Evolutionary conservation across 192 early-diverging fungal species (phyloP).

Genomic region (Linnemannia exigua): DNA sequence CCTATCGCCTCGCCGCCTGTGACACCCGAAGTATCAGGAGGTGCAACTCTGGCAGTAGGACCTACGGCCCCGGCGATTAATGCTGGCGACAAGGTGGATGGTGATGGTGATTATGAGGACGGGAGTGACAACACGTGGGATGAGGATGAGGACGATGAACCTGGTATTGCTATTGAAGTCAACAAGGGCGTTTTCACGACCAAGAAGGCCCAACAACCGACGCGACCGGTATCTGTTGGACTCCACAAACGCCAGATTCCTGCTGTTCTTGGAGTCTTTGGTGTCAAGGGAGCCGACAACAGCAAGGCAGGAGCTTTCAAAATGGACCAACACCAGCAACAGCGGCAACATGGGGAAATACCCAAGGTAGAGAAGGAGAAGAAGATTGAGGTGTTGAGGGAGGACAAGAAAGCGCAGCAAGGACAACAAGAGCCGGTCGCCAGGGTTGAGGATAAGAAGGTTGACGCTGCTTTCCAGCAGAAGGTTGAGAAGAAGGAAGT

Average conservation of each 20-base stretch:
- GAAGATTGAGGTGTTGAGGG: too few species aligned
- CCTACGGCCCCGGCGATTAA: too few species aligned
- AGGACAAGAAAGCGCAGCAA: neutral
- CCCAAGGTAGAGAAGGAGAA: neutral
- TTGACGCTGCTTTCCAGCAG: neutral
- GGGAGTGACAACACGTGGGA: neutral
- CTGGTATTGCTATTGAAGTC: too few species aligned
- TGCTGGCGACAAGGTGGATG: neutral
- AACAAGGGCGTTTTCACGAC: too few species aligned
- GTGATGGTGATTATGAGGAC: neutral
- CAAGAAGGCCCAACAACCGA: too few species aligned
- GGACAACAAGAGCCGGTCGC: neutral
- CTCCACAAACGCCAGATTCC: neutral
- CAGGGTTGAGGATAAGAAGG: neutral
- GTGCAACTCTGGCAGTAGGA: too few species aligned
- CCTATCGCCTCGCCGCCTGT: too few species aligned
- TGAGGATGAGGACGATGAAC: neutral
- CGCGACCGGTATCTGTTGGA: neutral
- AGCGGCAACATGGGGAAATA: neutral
- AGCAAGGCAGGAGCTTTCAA: neutral
- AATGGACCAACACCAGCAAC: neutral
- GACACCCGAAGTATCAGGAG: too few species aligned
- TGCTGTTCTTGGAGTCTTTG: neutral
- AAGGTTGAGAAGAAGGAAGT: neutral
- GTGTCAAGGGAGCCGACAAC: neutral